phyloP scores from a whole-genome alignment of 139 green algal genomes.

The Bryopsis sp. region DNA sequence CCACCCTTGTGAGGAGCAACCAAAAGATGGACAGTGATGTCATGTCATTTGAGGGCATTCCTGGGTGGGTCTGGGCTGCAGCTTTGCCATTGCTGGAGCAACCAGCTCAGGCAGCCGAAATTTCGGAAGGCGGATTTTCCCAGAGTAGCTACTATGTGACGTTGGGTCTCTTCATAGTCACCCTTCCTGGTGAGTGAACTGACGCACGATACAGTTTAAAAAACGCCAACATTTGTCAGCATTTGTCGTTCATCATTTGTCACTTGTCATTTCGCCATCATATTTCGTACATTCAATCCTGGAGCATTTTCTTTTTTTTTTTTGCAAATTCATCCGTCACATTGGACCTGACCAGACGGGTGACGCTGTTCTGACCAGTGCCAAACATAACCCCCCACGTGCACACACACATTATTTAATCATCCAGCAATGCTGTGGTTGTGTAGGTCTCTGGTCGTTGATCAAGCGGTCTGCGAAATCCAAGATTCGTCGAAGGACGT shows the following conservation, averaged over 20 bases:
- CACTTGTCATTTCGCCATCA: slow-evolving; percentile 8
- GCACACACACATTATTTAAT: not conserved
- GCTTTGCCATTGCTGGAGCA: too few relatives aligned
- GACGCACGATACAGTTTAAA: not conserved
- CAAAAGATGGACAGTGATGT: too few relatives aligned
- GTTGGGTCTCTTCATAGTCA: slow-evolving; percentile 73
- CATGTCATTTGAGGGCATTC: slow-evolving; percentile 1
- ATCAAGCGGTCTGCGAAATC: slow-evolving; percentile 81
- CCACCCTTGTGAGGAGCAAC: too few relatives aligned
- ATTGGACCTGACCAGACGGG: not conserved
- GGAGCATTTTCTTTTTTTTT: not conserved
- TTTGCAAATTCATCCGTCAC: slow-evolving; percentile 13
- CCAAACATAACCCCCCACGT: not conserved
- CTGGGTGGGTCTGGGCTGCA: not conserved
- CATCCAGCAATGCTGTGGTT: not conserved
- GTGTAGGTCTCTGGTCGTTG: slow-evolving; percentile 74
- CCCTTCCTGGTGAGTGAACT: slow-evolving; percentile 40
- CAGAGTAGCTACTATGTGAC: slow-evolving; percentile 69
- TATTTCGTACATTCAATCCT: not conserved
- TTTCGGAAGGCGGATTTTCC: not conserved
- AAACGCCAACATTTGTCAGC: not conserved
- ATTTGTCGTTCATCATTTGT: not conserved
- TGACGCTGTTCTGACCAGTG: not conserved
- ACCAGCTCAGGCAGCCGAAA: not conserved
- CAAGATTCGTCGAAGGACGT: slow-evolving; percentile 63